These are phyloP conservation scores for Stachybotrys chlorohalonatus DNA, from an alignment of 2,329 filamentous ascomycete species.

Conservation along the genomic window DNA sequence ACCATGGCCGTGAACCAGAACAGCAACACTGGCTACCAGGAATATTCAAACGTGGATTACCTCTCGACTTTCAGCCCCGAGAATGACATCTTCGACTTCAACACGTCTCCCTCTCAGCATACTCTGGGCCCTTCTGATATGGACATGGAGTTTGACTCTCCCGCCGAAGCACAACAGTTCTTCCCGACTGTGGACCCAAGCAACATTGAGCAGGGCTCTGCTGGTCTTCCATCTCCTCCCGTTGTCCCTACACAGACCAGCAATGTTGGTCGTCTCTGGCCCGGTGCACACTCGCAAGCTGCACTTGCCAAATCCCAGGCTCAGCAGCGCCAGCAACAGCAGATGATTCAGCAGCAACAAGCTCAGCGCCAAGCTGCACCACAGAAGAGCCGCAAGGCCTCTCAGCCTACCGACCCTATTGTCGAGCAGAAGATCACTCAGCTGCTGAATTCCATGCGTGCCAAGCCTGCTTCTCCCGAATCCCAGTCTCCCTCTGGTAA, in stretches of 20 bases:
- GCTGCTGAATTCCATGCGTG: slow-evolving; percentile 84
- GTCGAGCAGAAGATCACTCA: slow-evolving; percentile 92
- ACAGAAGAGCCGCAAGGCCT: slow-evolving; percentile 39
- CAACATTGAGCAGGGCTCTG: slow-evolving; percentile 52
- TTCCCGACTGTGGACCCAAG: slow-evolving; percentile 57
- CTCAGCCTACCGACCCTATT: slow-evolving; percentile 53
- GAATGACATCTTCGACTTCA: slow-evolving; percentile 65
- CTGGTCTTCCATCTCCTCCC: slow-evolving; percentile 33
- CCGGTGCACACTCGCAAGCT: slow-evolving; percentile 88
- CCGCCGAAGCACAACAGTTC: slow-evolving; percentile 51
- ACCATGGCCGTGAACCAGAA: slow-evolving; percentile 68
- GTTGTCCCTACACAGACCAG: slow-evolving; percentile 41
- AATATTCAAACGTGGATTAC: slow-evolving; percentile 40
- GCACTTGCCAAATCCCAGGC: slow-evolving; percentile 65
- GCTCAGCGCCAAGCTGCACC: slow-evolving; percentile 39
- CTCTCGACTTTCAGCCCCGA: slow-evolving; percentile 48
- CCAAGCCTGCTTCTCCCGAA: slow-evolving; percentile 51
- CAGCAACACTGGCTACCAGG: slow-evolving; percentile 45
- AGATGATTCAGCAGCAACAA: slow-evolving; percentile 41
- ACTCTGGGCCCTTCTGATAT: slow-evolving; percentile 53
- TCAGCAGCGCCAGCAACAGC: slow-evolving; percentile 59
- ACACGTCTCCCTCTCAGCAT: slow-evolving; percentile 52
- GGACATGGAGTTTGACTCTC: slow-evolving; percentile 49
- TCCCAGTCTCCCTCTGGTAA: slow-evolving; percentile 35
- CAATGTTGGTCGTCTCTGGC: slow-evolving; percentile 69